Base-by-base conservation (phyloP, 177 flowering plant genomes). In the Vitis hybrid region DNA sequence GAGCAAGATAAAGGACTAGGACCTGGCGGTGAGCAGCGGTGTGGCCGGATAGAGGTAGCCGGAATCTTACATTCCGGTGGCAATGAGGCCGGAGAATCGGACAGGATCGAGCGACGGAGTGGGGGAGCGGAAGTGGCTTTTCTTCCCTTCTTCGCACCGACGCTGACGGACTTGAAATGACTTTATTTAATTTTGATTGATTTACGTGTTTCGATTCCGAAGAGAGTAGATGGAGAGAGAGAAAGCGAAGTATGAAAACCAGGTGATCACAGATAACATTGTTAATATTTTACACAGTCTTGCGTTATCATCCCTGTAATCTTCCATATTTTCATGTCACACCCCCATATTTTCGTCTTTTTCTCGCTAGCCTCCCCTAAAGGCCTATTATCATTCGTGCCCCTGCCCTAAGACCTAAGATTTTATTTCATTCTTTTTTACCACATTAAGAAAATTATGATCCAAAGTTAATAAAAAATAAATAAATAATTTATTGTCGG, bases 91-190 rank as follows among this genome's bases (percentile, higher is more conserved):
- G 78, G 70, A 67, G 74, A 55, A 24, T 51, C 66, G 56, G 47
- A 38, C 63, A 63, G 52, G 67, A 49, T 3, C 4, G 22, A 12
- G n/a, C 11, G 59, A 15, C 58, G 55, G 17, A 14, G 56, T 58
- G 54, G 10, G 19, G 20, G 17, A 31, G 38, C 14, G 1, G 70
- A 19, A 66, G 31, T 9, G 28, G 58, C 20, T 49, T 20, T 19
- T 9, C 4, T 1, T 6, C 7, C 62, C 64, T 62, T 69, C 47
- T 60, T 68, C 51, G 62, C 82, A 69, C 75, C 78, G 68, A 64
- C 77, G 22, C 47, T 24, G 76, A 52, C 84, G 82, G 82, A 81
- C 73, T 59, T 66, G 75, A 79, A 79, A 69, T 0, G 22, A 24
- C 38, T 76, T 71, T 59, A 59, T 64, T 72, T 65, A 59, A 73